Conservation (phyloP, 345 rosid species). For the Schrenkiella parvula region DNA sequence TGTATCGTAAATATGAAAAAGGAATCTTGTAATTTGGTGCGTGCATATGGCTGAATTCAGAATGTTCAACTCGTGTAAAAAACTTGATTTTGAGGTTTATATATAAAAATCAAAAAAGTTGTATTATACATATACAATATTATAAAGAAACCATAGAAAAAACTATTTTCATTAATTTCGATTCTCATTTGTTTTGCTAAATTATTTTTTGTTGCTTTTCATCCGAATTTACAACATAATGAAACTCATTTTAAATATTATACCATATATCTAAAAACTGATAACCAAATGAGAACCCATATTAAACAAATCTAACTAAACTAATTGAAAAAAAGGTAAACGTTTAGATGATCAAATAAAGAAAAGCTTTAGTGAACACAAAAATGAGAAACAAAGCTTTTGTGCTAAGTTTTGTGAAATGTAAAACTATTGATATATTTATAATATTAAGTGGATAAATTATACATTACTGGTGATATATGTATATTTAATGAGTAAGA, state of each 20-base stretch:
- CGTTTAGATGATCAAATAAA: background rate
- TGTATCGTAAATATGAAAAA: constrained; percentile 28
- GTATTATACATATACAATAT: no score
- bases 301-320: background rate
- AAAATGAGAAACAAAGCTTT: background rate
- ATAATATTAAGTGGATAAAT: background rate
- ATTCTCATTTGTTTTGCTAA: background rate
- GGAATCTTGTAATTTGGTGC: constrained; percentile 27
- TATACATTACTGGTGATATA: background rate
- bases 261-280: background rate
- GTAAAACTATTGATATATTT: background rate
- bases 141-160: no score
- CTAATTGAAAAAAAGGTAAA: background rate
- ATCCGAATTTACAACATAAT: background rate
- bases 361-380: background rate
- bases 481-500: background rate
- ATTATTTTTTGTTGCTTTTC: background rate
- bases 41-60: background rate
- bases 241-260: background rate
- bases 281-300: background rate
- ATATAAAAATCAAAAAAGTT: no score
- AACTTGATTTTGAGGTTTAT: background rate
- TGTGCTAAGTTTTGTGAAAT: background rate
- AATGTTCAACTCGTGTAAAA: background rate
- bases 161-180: no score